Conservation (phyloP, 2,329 filamentous ascomycete species). For the Diaporthe nobilis region DNA sequence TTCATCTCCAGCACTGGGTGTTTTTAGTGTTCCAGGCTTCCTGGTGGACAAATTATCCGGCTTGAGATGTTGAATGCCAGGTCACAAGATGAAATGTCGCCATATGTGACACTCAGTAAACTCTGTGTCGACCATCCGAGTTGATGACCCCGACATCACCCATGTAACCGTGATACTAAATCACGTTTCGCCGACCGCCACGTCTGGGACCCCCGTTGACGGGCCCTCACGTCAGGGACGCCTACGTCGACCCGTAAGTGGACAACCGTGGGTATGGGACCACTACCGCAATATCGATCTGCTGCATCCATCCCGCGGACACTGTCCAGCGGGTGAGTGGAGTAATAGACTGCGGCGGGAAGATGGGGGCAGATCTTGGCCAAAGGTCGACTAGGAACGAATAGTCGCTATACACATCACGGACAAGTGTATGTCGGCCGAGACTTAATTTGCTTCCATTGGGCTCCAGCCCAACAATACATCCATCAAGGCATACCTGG, state of each 20-base stretch:
- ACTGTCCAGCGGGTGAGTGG: not conserved
- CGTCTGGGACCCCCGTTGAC: too few species aligned
- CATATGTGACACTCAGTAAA: not conserved
- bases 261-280: not conserved
- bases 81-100: not conserved
- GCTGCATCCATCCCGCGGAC: not conserved
- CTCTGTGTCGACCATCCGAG: not conserved
- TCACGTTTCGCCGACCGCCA: not conserved
- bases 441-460: not conserved
- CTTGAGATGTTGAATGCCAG: not conserved
- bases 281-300: not conserved
- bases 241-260: not conserved
- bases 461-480: not conserved
- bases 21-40: not conserved
- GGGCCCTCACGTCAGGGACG: not conserved
- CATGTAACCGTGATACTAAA: not conserved
- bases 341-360: not conserved
- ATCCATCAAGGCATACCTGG: not conserved
- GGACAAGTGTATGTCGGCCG: not conserved
- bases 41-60: not conserved
- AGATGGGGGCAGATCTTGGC: not conserved
- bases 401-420: too few species aligned
- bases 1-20: too few species aligned
- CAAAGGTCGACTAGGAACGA: not conserved
- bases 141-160: not conserved